Conservation (phyloP, 2,329 filamentous ascomycete genomes). For the Colletotrichum coccodes region DNA sequence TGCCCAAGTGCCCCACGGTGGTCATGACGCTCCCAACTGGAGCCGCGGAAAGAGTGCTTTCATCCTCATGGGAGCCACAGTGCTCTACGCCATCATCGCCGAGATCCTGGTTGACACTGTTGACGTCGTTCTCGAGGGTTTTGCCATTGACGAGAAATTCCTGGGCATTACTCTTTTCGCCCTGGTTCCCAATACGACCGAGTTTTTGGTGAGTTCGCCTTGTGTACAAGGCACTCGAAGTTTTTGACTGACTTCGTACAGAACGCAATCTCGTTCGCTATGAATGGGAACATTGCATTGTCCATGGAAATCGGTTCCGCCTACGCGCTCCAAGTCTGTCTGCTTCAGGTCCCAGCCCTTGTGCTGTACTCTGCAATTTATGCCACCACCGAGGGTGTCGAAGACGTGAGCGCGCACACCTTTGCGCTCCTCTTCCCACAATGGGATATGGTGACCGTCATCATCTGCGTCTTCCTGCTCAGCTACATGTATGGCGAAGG, state of each 20-base stretch:
- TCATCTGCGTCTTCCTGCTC: slow-evolving; percentile 93
- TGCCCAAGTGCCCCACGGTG: slow-evolving; percentile 64
- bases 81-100: slow-evolving; percentile 95
- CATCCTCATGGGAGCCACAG: slow-evolving; percentile 87
- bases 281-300: slow-evolving; percentile 98
- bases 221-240: not conserved
- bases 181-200: slow-evolving; percentile 96
- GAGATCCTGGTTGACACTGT: slow-evolving; percentile 98
- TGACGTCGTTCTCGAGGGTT: slow-evolving; percentile 91
- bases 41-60: slow-evolving; percentile 89
- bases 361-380: slow-evolving; percentile 90
- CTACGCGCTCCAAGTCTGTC: slow-evolving; percentile 94
- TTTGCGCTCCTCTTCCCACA: slow-evolving; percentile 96
- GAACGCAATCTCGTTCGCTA: slow-evolving; percentile 99
- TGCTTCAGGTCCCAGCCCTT: slow-evolving; percentile 92
- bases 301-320: slow-evolving; percentile 99
- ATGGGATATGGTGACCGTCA: slow-evolving; percentile 98
- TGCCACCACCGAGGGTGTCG: slow-evolving; percentile 45
- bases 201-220: slow-evolving; percentile 81
- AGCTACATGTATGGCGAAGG: slow-evolving; percentile 98
- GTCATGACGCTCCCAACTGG: slow-evolving; percentile 99
- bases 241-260: slow-evolving; percentile 43
- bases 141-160: slow-evolving; percentile 96
- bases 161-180: slow-evolving; percentile 96
- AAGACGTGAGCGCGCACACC: slow-evolving; percentile 65